Evolutionary conservation across 2,329 filamentous ascomycete genomes (phyloP), one percentile per base, ranked within the genome.

Genomic region (Talaromyces sp.): DNA sequence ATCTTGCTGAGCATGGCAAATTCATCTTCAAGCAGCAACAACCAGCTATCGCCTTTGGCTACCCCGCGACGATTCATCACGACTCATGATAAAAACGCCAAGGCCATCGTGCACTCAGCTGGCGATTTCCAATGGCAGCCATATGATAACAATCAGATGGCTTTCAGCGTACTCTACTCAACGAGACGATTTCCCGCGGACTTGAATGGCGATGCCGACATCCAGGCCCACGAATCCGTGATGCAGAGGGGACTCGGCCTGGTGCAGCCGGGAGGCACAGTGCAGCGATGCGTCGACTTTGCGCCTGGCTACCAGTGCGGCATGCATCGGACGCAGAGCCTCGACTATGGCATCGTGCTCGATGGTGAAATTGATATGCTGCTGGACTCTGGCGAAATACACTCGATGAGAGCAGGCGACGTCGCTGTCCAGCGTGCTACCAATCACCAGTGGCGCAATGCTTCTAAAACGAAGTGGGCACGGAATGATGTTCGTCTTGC

Each of bases 371-470:
- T 85, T 24, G 80, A 83, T 61, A 73, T 84, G 70, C 60, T 79
- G 2, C 68, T 85, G 3, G 83, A 83, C 61, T 77, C 77, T n/a
- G 82, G 82, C 1, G 80, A 80, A 59, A 73, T 68, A 55, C 74
- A 74, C 53, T 59, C 73, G 26, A 72, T 85, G 75, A 70, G 72
- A 56, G 71, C 76, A 11, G 83, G 83, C 1, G 83, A 85, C 65
- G 71, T 84, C n/a, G 79, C 79, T 9, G 78, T 85, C 19, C 82
- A 85, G 70, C 72, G 83, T 48, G 81, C 77, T 0, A 84, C 82
- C 2, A 81, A 79, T 71, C 83, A 85, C 68, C 77, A 76, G 29
- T 84, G 81, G 82, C 69, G 74, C 54, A 84, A 84, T 62, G 67
- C 73, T 12, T 80, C 76, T 61, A 63, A 69, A 50, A 79, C 75